These are phyloP conservation scores for Candida labiduridarum DNA, from an alignment of 1,139 yeast genomes.

Conservation along the genomic window DNA sequence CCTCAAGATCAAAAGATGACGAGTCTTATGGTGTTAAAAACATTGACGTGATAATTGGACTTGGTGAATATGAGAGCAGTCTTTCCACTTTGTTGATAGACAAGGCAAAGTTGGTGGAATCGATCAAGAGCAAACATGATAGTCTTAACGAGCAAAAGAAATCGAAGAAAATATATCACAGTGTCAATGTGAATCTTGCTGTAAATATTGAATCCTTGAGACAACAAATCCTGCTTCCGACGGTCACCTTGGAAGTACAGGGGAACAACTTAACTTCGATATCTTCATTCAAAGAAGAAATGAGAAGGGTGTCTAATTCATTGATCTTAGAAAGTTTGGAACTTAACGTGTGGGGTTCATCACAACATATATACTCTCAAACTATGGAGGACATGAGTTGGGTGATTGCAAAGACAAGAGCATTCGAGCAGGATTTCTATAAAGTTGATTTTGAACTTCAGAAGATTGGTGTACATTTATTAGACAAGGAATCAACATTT, in stretches of 20 bases:
- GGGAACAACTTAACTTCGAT: constrained; percentile 9
- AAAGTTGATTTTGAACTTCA: constrained; percentile 11
- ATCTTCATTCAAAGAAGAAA: constrained; percentile 4
- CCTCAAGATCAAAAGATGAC: constrained; percentile 6
- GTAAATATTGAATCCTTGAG: constrained; percentile 9
- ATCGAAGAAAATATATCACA: background rate
- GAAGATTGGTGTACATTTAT: constrained; percentile 9
- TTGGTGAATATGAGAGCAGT: constrained; percentile 26
- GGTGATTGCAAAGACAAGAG: constrained; percentile 7
- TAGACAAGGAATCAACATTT: constrained; percentile 13
- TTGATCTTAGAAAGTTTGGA: constrained; percentile 8
- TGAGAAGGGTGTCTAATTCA: constrained; percentile 5
- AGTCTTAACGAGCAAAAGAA: background rate
- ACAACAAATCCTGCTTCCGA: constrained; percentile 17
- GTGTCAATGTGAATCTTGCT: constrained; percentile 5
- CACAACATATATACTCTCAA: constrained; percentile 9
- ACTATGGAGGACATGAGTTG: constrained; percentile 8
- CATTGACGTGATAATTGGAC: constrained; percentile 21
- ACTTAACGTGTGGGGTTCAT: constrained; percentile 12
- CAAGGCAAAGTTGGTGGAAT: constrained; percentile 7
- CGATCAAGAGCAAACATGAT: background rate
- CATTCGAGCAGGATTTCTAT: constrained; percentile 7
- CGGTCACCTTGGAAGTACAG: constrained; percentile 12
- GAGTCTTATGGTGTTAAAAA: constrained; percentile 12
- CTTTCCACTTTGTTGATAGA: constrained; percentile 23